Base-by-base conservation (phyloP, 768 basidiomycete species). In the Boletus insuetus region DNA sequence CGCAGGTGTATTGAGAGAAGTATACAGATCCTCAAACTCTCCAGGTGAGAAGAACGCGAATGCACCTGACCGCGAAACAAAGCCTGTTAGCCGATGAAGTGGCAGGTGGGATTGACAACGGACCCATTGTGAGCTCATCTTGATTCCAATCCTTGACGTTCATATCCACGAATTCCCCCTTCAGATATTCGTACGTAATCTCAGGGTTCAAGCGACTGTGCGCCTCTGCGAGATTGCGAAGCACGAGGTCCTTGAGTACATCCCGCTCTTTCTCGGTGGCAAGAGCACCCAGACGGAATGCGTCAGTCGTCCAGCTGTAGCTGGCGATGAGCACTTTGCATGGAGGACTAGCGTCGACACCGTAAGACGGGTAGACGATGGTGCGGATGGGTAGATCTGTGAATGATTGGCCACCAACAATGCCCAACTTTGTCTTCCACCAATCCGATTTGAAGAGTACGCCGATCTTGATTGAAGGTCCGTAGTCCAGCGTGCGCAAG, bases 361-460 rank as follows among this genome's bases (percentile, higher is more conserved):
- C 75, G 24, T 74, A 74, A 3, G 78, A 79, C 0, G 78, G 79
- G 57, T 79, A 80, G 4, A 80, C 74, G 46, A 77, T 64, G 0
- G 69, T 73, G 31, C 76, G 71, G n/a, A 76, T 60, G 7, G 73
- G 74, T 17, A 69, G 61, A 59, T 79, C 79, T 1, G 77, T 80
- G 58, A 58, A 69, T 3, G 76, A 70, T 57, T 73, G 72, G 0
- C 79, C 78, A 6, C 79, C 78, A 9, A 71, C 49, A 26, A 76
- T 74, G 42, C 65, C 61, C 38, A 72, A 37, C 24, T 55, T 58
- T 1, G 61, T 69, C 22, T 60, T 69, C 79, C 79, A 80, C 79
- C 79, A 80, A 4, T 69, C 53, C 1, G 68, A 61, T 55, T 69
- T 66, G 67, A 81, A 81, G 51, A 73, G 71, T 35, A 81, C 49